Evolutionary conservation across 495 filamentous ascomycete species (phyloP), one percentile per base, ranked within the genome.

Genomic region (Talaromyces liani): DNA sequence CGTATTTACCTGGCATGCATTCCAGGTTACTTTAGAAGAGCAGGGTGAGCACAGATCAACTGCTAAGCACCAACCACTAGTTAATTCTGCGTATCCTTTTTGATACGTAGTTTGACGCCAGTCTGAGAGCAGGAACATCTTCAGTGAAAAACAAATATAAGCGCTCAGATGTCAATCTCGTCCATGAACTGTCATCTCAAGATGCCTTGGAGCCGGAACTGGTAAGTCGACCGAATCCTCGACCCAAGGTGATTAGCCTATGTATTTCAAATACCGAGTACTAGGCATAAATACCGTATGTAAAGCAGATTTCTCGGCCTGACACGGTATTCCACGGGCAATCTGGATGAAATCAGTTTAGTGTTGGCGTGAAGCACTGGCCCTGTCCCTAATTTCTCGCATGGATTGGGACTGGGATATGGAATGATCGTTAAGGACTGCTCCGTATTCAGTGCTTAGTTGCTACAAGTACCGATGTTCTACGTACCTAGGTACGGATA

Each of bases 311-410:
- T 56, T 56, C 22, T 6, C 14, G 9, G 53, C 53, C 53, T 29
- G 27, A 56, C 29, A 49, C 18, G n/a, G 45, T 49, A 6, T 4
- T 56, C 5, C 27, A 25, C 53, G 53, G 53, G 14, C 53, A 29
- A n/a, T 29, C 22, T 56, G 14, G 53, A 56, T 27, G 22, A n/a
- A 56, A 56, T 56, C 27, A 8, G 53, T 29, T 56, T 56, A 56
- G 53, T 29, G 53, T 25, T 56, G 22, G 53, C 10, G n/a, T 56
- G 53, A 56, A 56, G 53, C 53, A 56, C 24, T 56, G 53, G 29
- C 53, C 53, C 12, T 29, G 9, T 27, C 10, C 53, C n/a, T 49
- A 56, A 29, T 56, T 25, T 56, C 53, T 29, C 53, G 53, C 53
- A 56, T 29, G 53, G 53, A 56, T 25, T 27, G 27, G 4, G 53